Evolutionary conservation across 2,329 filamentous ascomycete genomes (phyloP).

Genomic region (Aspergillus oerlinghausenensis): DNA sequence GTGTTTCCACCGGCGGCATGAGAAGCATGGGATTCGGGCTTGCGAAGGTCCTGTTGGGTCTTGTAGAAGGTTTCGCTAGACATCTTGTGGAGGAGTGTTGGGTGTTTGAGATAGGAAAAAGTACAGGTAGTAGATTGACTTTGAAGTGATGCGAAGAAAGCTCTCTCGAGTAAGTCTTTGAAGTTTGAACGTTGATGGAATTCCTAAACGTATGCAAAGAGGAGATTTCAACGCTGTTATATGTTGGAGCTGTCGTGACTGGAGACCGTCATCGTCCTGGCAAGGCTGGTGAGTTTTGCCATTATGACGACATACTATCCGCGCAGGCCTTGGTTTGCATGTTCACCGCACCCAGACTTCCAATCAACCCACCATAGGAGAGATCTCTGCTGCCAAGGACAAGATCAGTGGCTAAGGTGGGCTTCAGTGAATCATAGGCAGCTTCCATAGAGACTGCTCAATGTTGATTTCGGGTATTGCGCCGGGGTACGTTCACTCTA

Average conservation of each 20-base stretch:
- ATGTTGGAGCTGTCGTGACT: neutral
- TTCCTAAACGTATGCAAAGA: neutral
- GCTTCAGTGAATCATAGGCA: neutral
- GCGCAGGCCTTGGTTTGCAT: neutral
- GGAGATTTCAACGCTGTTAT: neutral
- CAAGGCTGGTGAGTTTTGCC: neutral
- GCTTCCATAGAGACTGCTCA: no score
- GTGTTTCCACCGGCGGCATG: slow-evolving; percentile 37
- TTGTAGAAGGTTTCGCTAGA: slow-evolving; percentile 44
- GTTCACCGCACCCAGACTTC: neutral
- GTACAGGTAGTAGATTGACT: neutral
- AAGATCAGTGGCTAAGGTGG: neutral
- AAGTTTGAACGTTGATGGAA: neutral
- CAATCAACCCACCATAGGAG: no score
- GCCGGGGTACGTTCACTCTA: neutral
- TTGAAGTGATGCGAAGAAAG: neutral
- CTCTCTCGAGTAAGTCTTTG: neutral
- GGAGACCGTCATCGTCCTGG: neutral
- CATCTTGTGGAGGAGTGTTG: slow-evolving; percentile 17
- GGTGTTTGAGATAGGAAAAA: neutral
- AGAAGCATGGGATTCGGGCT: slow-evolving; percentile 41
- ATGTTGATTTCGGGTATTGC: neutral
- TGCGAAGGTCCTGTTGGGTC: slow-evolving; percentile 47
- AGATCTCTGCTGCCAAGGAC: neutral
- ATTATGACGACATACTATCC: neutral